Percentiles rank a stretch among this genome's conserved stretches.
Conservation (phyloP, 2,329 filamentous ascomycete genomes). For the Calonectria montana region DNA sequence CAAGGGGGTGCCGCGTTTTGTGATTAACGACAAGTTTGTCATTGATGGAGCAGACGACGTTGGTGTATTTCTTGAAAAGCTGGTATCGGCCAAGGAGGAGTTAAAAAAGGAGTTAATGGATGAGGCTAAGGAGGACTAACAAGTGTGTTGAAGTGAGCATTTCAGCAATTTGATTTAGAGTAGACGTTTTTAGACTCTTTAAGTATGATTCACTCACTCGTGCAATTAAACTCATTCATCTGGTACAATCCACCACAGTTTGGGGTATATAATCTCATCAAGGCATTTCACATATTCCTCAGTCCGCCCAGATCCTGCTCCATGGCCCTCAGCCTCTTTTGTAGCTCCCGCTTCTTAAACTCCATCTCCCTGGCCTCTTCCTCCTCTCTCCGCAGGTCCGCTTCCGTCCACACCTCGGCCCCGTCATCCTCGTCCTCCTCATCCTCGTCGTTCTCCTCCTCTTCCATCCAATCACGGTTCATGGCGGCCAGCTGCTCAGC, state of each 20-base stretch:
- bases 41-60: slow-evolving; percentile 80
- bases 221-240: neutral
- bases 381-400: slow-evolving; percentile 76
- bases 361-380: slow-evolving; percentile 71
- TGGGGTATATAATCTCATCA: slow-evolving; percentile 28
- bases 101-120: slow-evolving; percentile 44
- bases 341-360: slow-evolving; percentile 66
- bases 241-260: neutral
- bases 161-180: neutral
- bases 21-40: slow-evolving; percentile 74
- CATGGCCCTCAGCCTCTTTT: slow-evolving; percentile 63
- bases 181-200: neutral
- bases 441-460: slow-evolving; percentile 66
- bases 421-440: slow-evolving; percentile 60
- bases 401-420: slow-evolving; percentile 70
- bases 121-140: neutral
- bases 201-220: neutral
- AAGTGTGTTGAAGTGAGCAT: neutral
- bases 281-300: slow-evolving; percentile 58
- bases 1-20: slow-evolving; percentile 80
- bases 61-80: slow-evolving; percentile 72
- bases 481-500: slow-evolving; percentile 77
- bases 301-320: slow-evolving; percentile 67
- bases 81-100: slow-evolving; percentile 62
- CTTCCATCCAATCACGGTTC: slow-evolving; percentile 72